Conservation (phyloP, 495 filamentous ascomycete species). For the Xylaria venustula region DNA sequence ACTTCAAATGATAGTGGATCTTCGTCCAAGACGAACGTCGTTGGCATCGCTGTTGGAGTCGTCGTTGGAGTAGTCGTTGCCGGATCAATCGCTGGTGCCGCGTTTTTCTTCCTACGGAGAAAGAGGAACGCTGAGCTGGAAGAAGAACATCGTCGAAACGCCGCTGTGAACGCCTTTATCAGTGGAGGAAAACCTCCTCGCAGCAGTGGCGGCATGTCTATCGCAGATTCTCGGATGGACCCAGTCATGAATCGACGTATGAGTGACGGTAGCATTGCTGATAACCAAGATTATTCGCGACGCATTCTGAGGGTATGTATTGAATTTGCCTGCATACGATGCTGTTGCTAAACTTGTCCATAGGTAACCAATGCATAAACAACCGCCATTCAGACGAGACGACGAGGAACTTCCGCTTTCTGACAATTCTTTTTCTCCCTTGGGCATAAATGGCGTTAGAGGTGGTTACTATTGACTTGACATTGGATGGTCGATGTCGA, state of each 20-base stretch:
- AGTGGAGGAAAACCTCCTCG: slow-evolving; percentile 54
- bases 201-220: slow-evolving; percentile 57
- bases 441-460: slow-evolving; percentile 54
- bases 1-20: neutral
- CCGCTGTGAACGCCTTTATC: slow-evolving; percentile 66
- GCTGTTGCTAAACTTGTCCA: slow-evolving; percentile 24
- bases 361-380: slow-evolving; percentile 59
- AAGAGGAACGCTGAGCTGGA: slow-evolving; percentile 71
- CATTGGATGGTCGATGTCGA: slow-evolving; percentile 44
- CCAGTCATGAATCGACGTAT: slow-evolving; percentile 85
- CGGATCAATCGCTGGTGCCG: slow-evolving; percentile 61
- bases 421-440: slow-evolving; percentile 34
- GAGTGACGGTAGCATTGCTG: slow-evolving; percentile 96
- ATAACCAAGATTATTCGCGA: slow-evolving; percentile 96
- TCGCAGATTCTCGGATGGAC: slow-evolving; percentile 82
- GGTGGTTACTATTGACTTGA: slow-evolving; percentile 40
- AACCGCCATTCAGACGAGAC: slow-evolving; percentile 36
- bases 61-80: slow-evolving; percentile 80
- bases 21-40: slow-evolving; percentile 37
- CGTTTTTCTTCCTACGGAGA: slow-evolving; percentile 73
- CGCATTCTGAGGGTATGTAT: slow-evolving; percentile 83
- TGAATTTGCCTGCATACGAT: neutral
- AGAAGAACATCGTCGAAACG: slow-evolving; percentile 75
- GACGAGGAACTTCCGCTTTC: slow-evolving; percentile 49
- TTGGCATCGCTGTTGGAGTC: slow-evolving; percentile 82